Percentiles rank a stretch among this genome's conserved stretches.
Conservation (phyloP, 176 grass and related monocot genomes). For the Canna indica region DNA sequence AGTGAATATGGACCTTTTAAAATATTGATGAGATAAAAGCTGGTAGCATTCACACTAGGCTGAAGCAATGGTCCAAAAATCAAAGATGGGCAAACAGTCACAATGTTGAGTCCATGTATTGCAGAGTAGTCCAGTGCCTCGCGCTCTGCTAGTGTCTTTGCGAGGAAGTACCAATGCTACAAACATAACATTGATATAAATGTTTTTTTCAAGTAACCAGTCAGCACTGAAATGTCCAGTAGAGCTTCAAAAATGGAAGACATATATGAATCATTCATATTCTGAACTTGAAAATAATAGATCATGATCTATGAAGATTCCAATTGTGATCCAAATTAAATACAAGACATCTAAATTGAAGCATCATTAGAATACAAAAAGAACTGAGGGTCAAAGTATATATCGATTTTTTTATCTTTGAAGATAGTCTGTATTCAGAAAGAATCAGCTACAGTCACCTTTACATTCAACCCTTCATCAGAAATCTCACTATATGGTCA, state of each 20-base stretch:
- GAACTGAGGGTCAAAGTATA: no score
- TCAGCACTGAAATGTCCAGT: background rate
- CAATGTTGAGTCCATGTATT: background rate
- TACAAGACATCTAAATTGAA: no score
- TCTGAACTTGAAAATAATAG: no score
- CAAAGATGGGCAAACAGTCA: background rate
- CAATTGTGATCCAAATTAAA: no score
- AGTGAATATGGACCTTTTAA: slow-evolving; percentile 5
- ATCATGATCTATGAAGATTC: no score
- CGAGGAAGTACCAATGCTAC: slow-evolving; percentile 35
- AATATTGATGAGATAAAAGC: slow-evolving; percentile 8
- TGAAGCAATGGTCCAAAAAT: slow-evolving; percentile 12
- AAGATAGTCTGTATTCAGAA: no score
- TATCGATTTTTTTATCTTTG: no score
- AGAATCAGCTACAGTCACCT: no score
- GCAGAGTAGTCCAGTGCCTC: slow-evolving; percentile 24
- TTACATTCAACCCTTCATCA: no score
- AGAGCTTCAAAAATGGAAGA: background rate
- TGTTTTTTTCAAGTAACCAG: background rate
- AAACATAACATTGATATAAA: background rate
- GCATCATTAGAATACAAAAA: no score
- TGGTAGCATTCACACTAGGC: background rate
- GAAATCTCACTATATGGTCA: no score
- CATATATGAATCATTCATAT: background rate
- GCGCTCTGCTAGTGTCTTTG: slow-evolving; percentile 39